phyloP scores from a whole-genome alignment of 2,329 filamentous ascomycete genomes.

The Orbilia oligospora region DNA sequence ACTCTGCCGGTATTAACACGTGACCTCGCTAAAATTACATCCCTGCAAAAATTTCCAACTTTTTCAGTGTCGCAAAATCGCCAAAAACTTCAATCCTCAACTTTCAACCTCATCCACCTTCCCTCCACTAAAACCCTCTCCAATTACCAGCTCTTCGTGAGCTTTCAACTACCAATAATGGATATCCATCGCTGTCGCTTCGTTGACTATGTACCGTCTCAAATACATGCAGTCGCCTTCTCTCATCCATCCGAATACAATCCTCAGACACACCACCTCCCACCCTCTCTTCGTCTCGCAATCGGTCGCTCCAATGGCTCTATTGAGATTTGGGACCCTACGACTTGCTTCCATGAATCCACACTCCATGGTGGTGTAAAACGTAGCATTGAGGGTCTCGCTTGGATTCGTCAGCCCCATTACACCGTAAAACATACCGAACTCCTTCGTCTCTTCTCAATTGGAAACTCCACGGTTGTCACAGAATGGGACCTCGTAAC shows the following conservation, averaged over 20 bases:
- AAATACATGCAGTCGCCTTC: conserved; percentile 95
- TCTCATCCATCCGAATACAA: conserved; percentile 76
- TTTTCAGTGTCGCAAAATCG: conserved; percentile 46
- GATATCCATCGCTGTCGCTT: conserved; percentile 98
- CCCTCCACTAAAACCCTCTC: conserved; percentile 6
- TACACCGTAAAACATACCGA: conserved; percentile 76
- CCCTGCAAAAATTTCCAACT: conserved; percentile 57
- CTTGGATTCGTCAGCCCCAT: conserved; percentile 89
- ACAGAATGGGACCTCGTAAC: conserved; percentile 95
- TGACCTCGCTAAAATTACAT: conserved; percentile 39
- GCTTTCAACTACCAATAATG: conserved; percentile 72
- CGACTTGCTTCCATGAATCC: conserved; percentile 89
- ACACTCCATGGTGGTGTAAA: conserved; percentile 86
- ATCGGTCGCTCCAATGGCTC: conserved; percentile 94
- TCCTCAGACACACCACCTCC: conserved; percentile 69
- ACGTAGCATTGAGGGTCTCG: conserved; percentile 88
- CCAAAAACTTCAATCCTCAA: conserved; percentile 34
- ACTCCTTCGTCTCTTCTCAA: conserved; percentile 87
- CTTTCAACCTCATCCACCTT: conserved; percentile 20
- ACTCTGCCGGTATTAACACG: neutral
- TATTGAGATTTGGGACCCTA: conserved; percentile 97
- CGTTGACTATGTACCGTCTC: conserved; percentile 88
- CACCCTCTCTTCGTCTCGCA: conserved; percentile 80
- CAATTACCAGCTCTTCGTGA: conserved; percentile 43
- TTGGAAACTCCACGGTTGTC: conserved; percentile 90